A percentile compares a stretch with the other conserved stretches of the same genome.
These are phyloP conservation scores for Fusarium nanum DNA, from an alignment of 2,329 filamentous ascomycete species.

Conservation along the genomic window DNA sequence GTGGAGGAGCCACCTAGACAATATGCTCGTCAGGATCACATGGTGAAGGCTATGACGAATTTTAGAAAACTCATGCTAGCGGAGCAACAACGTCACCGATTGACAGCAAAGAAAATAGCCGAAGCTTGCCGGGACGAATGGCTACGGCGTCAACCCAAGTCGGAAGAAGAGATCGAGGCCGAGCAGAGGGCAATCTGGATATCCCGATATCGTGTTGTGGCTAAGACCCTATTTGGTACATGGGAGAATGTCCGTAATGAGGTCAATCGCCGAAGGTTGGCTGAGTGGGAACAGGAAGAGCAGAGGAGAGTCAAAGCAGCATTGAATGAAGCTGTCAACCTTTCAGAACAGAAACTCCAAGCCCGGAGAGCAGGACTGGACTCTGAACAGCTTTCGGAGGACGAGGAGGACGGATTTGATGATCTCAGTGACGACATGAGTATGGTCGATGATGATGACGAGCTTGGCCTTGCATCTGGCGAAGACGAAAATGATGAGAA, in stretches of 20 bases:
- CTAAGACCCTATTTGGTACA: slow-evolving; percentile 66
- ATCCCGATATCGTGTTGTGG: slow-evolving; percentile 76
- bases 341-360: slow-evolving; percentile 75
- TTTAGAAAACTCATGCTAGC: slow-evolving; percentile 83
- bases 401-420: slow-evolving; percentile 60
- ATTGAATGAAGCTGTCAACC: slow-evolving; percentile 77
- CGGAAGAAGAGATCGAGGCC: slow-evolving; percentile 81
- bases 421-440: slow-evolving; percentile 61
- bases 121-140: slow-evolving; percentile 82
- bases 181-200: slow-evolving; percentile 78
- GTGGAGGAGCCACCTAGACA: slow-evolving; percentile 79
- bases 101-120: slow-evolving; percentile 82
- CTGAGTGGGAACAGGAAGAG: slow-evolving; percentile 74
- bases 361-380: slow-evolving; percentile 67
- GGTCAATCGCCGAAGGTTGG: slow-evolving; percentile 69
- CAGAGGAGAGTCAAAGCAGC: slow-evolving; percentile 74
- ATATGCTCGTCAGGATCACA: slow-evolving; percentile 89
- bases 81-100: slow-evolving; percentile 82
- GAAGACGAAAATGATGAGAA: slow-evolving; percentile 56
- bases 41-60: slow-evolving; percentile 81
- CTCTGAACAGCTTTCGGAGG: slow-evolving; percentile 62
- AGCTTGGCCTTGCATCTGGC: slow-evolving; percentile 50
- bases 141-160: slow-evolving; percentile 78
- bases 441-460: slow-evolving; percentile 50
- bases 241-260: slow-evolving; percentile 74